A percentile compares a stretch with the other conserved stretches of the same genome.
Conservation (phyloP, 495 filamentous ascomycete genomes). For the Monascus purpureus region DNA sequence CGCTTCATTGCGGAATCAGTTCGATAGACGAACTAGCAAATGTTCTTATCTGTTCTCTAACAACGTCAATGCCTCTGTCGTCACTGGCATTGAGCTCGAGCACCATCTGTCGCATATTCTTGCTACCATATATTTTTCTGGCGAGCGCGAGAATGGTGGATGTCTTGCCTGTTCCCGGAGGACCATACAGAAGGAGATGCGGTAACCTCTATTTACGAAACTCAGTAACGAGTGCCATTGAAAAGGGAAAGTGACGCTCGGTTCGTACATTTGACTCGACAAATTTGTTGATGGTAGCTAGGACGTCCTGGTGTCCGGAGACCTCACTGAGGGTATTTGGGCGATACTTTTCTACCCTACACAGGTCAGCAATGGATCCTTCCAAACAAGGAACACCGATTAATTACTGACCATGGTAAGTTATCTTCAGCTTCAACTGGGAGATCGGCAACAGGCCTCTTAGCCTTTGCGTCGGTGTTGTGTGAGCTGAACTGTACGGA, state of each 20-base stretch:
- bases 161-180: constrained; percentile 93
- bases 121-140: constrained; percentile 77
- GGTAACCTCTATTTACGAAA: constrained; percentile 49
- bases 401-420: constrained; percentile 63
- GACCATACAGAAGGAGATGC: constrained; percentile 94
- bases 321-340: constrained; percentile 82
- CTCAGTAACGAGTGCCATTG: constrained; percentile 4
- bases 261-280: constrained; percentile 65
- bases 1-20: neutral
- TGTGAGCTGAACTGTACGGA: constrained; percentile 42
- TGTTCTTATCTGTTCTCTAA: constrained; percentile 97
- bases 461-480: constrained; percentile 62
- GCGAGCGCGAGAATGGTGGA: constrained; percentile 88
- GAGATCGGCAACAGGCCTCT: constrained; percentile 81
- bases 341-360: constrained; percentile 97
- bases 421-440: constrained; percentile 90
- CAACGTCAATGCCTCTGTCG: constrained; percentile 95
- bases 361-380: constrained; percentile 3
- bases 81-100: constrained; percentile 94
- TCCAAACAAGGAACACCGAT: too few relatives aligned
- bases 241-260: neutral
- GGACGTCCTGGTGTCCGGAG: constrained; percentile 93
- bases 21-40: constrained; percentile 54
- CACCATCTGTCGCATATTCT: constrained; percentile 96
- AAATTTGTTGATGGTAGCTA: constrained; percentile 94